A percentile compares a stretch with the other conserved stretches of the same genome.
Evolutionary conservation across 1,284 basidiomycete genomes (phyloP).

Genomic region (Cerioporus squamosus): DNA sequence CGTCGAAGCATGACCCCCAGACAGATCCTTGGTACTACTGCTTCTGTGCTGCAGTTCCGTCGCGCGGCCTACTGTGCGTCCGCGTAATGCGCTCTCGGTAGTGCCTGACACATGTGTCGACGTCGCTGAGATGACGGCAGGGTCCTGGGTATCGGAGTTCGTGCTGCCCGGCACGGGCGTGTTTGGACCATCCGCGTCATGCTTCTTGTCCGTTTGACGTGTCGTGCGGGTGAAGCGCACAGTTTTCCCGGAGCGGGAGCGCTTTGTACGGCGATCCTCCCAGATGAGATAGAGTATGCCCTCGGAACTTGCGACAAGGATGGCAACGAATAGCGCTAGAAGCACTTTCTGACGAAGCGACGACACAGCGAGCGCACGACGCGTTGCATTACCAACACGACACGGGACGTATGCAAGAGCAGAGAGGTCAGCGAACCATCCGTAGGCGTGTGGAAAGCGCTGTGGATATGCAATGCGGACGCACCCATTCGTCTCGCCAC

Average conservation of each 20-base stretch:
- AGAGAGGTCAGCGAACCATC: neutral
- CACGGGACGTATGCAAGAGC: neutral
- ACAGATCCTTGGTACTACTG: neutral
- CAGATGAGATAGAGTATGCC: slow-evolving; percentile 73
- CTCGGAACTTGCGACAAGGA: slow-evolving; percentile 69
- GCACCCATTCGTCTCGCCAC: slow-evolving; percentile 76
- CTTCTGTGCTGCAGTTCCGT: neutral
- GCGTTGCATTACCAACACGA: neutral
- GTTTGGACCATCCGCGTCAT: neutral
- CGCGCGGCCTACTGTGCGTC: neutral
- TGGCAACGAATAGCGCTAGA: slow-evolving; percentile 60
- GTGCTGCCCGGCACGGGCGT: neutral
- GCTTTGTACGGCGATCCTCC: slow-evolving; percentile 49
- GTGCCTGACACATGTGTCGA: neutral
- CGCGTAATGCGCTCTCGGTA: neutral
- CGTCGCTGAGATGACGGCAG: slow-evolving; percentile 1
- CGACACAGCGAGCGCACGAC: neutral
- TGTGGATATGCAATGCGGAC: slow-evolving; percentile 27
- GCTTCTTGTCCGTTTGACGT: slow-evolving; percentile 9
- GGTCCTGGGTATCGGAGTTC: neutral
- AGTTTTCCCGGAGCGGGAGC: slow-evolving; percentile 12
- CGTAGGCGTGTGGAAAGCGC: neutral
- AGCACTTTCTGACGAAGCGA: slow-evolving; percentile 55
- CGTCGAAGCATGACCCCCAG: too few species aligned
- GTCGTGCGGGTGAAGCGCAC: neutral